These are phyloP conservation scores for Aspergillus diversus DNA, from an alignment of 495 filamentous ascomycete species.

Conservation along the genomic window DNA sequence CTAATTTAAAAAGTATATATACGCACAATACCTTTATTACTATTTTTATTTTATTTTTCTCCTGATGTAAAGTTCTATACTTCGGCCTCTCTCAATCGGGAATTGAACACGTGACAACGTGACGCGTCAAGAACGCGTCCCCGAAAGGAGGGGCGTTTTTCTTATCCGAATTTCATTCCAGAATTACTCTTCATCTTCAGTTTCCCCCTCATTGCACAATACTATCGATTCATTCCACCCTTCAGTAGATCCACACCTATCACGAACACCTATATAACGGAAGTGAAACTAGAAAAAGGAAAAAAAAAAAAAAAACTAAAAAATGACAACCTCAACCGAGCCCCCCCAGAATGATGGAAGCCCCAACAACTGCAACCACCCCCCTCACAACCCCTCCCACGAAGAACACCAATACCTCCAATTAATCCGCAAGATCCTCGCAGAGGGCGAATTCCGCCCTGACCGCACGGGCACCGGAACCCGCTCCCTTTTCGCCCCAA, in stretches of 20 bases:
- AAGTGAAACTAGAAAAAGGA: background rate
- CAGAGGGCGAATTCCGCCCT: slow-evolving; percentile 75
- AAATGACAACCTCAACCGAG: slow-evolving; percentile 24
- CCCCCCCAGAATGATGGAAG: slow-evolving; percentile 27
- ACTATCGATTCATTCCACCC: background rate
- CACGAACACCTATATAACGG: background rate
- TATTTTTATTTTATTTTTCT: background rate
- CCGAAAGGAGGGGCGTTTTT: background rate
- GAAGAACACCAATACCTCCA: slow-evolving; percentile 80
- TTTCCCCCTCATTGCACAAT: background rate
- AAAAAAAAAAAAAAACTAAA: slow-evolving; percentile 1
- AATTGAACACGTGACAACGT: slow-evolving; percentile 30
- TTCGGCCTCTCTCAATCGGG: background rate
- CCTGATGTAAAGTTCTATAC: background rate
- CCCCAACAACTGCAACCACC: slow-evolving; percentile 21
- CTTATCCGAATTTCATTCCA: background rate
- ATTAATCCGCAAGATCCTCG: slow-evolving; percentile 74
- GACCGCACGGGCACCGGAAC: slow-evolving; percentile 95
- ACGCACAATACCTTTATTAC: background rate
- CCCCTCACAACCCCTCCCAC: slow-evolving; percentile 43
- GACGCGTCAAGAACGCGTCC: slow-evolving; percentile 30
- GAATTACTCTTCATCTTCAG: background rate
- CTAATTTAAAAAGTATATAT: background rate
- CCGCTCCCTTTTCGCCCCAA: slow-evolving; percentile 82
- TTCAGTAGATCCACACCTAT: background rate